A percentile compares a stretch with the other conserved stretches of the same genome.
phyloP scores from a whole-genome alignment of 2,329 filamentous ascomycete species.

The Rhinocladiella similis region DNA sequence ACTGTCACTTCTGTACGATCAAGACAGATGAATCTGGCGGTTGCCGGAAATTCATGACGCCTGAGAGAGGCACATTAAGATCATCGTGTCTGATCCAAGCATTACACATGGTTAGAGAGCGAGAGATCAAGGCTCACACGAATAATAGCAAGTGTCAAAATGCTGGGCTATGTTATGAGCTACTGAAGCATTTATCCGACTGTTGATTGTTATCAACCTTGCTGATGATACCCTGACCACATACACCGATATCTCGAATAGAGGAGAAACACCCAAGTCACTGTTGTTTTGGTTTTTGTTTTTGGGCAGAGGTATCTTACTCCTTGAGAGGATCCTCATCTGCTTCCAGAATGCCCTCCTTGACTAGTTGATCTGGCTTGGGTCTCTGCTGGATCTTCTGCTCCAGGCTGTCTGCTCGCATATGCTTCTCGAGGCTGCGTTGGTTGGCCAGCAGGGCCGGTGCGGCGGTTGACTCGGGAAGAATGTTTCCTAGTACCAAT shows the following conservation, averaged over 20 bases:
- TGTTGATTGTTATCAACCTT: background rate
- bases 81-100: no score
- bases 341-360: slow-evolving; percentile 74
- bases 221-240: background rate
- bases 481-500: slow-evolving; percentile 76
- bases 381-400: slow-evolving; percentile 81
- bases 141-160: slow-evolving; percentile 7
- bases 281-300: background rate
- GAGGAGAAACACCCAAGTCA: background rate
- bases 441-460: slow-evolving; percentile 78
- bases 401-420: slow-evolving; percentile 83
- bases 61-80: no score
- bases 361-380: slow-evolving; percentile 71
- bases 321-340: slow-evolving; percentile 50
- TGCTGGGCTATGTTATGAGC: slow-evolving; percentile 28
- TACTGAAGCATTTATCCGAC: slow-evolving; percentile 24
- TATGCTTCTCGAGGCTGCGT: slow-evolving; percentile 81
- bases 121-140: background rate
- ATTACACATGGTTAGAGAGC: no score
- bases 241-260: background rate
- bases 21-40: no score
- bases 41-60: no score
- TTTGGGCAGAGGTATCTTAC: slow-evolving; percentile 1
- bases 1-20: no score
- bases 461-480: slow-evolving; percentile 74